These are phyloP conservation scores for Mycena pura DNA, from an alignment of 768 basidiomycete species.

Conservation along the genomic window DNA sequence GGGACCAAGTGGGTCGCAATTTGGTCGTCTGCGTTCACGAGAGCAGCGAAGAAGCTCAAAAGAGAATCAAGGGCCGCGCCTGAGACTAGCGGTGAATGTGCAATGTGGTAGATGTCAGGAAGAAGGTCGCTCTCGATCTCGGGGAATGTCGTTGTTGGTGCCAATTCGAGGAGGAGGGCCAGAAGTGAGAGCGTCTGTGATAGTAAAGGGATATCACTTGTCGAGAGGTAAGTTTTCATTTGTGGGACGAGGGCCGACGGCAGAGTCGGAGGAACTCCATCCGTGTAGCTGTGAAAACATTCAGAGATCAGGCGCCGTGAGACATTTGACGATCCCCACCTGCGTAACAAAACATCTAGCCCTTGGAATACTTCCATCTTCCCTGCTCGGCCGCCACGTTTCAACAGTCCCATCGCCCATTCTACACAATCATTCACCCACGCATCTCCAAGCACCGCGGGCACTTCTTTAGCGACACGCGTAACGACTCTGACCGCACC, in stretches of 20 bases:
- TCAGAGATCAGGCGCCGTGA: background rate
- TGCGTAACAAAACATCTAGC: conserved; percentile 72
- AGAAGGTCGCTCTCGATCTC: conserved; percentile 77
- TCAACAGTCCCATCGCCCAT: conserved; percentile 76
- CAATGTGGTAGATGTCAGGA: conserved; percentile 67
- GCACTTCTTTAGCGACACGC: conserved; percentile 79
- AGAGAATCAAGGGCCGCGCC: conserved; percentile 82
- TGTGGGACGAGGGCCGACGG: conserved; percentile 71
- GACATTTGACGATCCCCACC: conserved; percentile 45
- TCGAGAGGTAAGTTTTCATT: conserved; percentile 76
- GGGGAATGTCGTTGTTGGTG: conserved; percentile 74
- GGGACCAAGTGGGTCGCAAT: conserved; percentile 85
- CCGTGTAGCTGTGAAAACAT: conserved; percentile 40
- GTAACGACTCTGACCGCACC: conserved; percentile 83
- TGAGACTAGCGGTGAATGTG: conserved; percentile 81
- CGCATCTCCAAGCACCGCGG: conserved; percentile 57
- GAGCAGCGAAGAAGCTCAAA: conserved; percentile 79
- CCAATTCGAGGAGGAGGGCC: conserved; percentile 70
- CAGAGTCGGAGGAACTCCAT: conserved; percentile 60
- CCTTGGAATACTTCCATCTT: conserved; percentile 84
- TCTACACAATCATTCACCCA: conserved; percentile 87
- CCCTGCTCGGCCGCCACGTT: conserved; percentile 78
- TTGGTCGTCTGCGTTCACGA: conserved; percentile 84
- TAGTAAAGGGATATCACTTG: conserved; percentile 78
- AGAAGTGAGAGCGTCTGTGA: conserved; percentile 73